Percentiles rank a stretch among this genome's conserved stretches.
Evolutionary conservation across 2,329 filamentous ascomycete genomes (phyloP).

Genomic region (Colletotrichum lentis): DNA sequence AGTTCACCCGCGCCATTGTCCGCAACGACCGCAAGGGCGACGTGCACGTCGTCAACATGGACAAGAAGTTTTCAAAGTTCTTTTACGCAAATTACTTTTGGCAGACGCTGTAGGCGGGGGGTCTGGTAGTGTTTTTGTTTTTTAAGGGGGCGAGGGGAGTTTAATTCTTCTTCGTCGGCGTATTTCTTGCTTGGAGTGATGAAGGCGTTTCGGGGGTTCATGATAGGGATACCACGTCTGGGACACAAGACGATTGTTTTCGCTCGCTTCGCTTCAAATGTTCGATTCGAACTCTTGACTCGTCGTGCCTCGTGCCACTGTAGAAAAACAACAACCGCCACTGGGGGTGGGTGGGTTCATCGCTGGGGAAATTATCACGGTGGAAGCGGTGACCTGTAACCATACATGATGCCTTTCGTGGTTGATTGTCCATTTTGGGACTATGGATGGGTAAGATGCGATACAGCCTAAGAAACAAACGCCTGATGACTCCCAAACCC

Average conservation of each 20-base stretch:
- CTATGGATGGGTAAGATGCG: constrained; percentile 29
- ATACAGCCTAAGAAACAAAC: constrained; percentile 7
- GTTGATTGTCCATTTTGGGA: constrained; percentile 6
- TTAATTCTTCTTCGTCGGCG: no score
- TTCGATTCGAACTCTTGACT: neutral
- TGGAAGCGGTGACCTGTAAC: neutral
- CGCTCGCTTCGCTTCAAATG: neutral
- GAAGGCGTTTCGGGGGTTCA: constrained; percentile 25
- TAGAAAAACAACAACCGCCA: no score
- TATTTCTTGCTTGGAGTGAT: neutral
- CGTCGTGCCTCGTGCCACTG: neutral
- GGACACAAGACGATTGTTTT: neutral
- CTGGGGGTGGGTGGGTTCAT: no score
- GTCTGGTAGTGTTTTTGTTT: neutral
- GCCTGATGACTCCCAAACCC: constrained; percentile 10
- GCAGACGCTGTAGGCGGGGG: constrained; percentile 72
- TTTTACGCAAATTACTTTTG: constrained; percentile 98
- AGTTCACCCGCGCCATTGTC: constrained; percentile 86
- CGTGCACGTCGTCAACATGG: constrained; percentile 93
- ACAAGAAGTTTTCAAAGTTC: constrained; percentile 87
- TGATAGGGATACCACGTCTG: constrained; percentile 22
- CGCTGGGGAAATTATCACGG: neutral
- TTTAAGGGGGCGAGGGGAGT: neutral
- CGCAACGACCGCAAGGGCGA: constrained; percentile 87
- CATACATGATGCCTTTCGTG: neutral